These are phyloP conservation scores for Solioccasus polychromus DNA, from an alignment of 768 basidiomycete genomes.

Conservation along the genomic window DNA sequence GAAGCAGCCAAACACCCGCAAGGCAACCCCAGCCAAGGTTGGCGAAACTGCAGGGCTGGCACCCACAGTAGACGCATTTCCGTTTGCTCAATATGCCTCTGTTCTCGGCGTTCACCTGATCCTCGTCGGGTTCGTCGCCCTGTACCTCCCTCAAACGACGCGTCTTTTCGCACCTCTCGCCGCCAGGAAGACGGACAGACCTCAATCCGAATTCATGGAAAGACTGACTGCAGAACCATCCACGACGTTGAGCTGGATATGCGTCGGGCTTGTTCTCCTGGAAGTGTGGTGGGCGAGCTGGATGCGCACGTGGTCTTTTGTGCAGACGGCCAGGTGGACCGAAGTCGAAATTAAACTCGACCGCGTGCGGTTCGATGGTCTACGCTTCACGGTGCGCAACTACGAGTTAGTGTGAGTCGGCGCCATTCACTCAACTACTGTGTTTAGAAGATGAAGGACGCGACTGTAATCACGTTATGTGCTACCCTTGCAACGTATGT, in stretches of 20 bases:
- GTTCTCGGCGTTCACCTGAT: constrained; percentile 65
- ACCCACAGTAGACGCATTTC: constrained; percentile 32
- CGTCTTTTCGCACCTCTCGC: constrained; percentile 40
- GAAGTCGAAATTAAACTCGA: constrained; percentile 44
- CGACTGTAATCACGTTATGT: constrained; percentile 51
- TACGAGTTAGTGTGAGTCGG: background rate
- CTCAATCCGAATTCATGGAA: constrained; percentile 69
- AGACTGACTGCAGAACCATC: constrained; percentile 60
- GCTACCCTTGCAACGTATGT: constrained; percentile 46
- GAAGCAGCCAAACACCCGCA: background rate
- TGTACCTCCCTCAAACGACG: constrained; percentile 68
- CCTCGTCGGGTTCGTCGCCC: constrained; percentile 60
- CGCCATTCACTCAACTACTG: constrained; percentile 3
- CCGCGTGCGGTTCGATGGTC: constrained; percentile 36
- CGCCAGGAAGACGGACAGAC: constrained; percentile 46
- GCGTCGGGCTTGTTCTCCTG: constrained; percentile 50
- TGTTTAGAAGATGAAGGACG: constrained; percentile 48
- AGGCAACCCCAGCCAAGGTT: background rate
- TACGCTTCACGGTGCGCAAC: constrained; percentile 36
- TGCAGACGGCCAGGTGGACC: constrained; percentile 38
- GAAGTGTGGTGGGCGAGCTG: constrained; percentile 74
- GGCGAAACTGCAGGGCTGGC: background rate
- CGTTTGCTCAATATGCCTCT: constrained; percentile 60
- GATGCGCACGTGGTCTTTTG: constrained; percentile 57
- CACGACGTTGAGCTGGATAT: constrained; percentile 55